Conservation (phyloP, 805 yeast genomes). For the Wickerhamomyces ciferrii region DNA sequence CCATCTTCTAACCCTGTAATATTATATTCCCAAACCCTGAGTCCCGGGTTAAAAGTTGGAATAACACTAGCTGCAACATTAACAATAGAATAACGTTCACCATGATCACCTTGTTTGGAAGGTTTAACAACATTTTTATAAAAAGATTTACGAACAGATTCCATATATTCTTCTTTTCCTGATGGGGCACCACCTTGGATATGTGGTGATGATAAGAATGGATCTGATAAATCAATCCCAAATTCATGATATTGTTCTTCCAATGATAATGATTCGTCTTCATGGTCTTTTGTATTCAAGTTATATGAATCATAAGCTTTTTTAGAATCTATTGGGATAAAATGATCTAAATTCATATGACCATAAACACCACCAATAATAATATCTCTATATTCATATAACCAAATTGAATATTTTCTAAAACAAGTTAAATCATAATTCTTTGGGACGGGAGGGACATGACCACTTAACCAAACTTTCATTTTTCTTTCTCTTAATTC, state of each 20-base stretch:
- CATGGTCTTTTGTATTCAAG: slow-evolving; percentile 13
- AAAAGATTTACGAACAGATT: slow-evolving; percentile 43
- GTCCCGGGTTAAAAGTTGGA: slow-evolving; percentile 81
- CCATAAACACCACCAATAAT: slow-evolving; percentile 83
- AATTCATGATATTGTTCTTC: slow-evolving; percentile 17
- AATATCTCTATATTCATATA: slow-evolving; percentile 77
- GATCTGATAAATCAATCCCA: slow-evolving; percentile 14
- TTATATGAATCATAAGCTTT: slow-evolving; percentile 56
- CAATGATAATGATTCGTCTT: slow-evolving; percentile 20
- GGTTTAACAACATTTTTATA: slow-evolving; percentile 34
- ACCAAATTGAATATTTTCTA: slow-evolving; percentile 74
- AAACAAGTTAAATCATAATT: slow-evolving; percentile 71
- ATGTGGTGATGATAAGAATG: slow-evolving; percentile 25
- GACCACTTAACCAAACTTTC: slow-evolving; percentile 87
- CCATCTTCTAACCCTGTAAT: slow-evolving; percentile 42
- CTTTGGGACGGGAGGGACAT: slow-evolving; percentile 82
- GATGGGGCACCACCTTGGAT: slow-evolving; percentile 59
- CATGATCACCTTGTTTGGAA: slow-evolving; percentile 28
- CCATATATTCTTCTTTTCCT: slow-evolving; percentile 63
- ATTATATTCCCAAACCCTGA: slow-evolving; percentile 86
- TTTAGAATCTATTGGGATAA: slow-evolving; percentile 67
- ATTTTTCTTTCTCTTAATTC: slow-evolving; percentile 68
- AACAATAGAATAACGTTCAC: slow-evolving; percentile 63
- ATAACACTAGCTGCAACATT: slow-evolving; percentile 70
- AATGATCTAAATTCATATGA: slow-evolving; percentile 88